These are phyloP conservation scores for Saprolegnia parasitica DNA, from an alignment of 352 stramenopile species.

Conservation along the genomic window DNA sequence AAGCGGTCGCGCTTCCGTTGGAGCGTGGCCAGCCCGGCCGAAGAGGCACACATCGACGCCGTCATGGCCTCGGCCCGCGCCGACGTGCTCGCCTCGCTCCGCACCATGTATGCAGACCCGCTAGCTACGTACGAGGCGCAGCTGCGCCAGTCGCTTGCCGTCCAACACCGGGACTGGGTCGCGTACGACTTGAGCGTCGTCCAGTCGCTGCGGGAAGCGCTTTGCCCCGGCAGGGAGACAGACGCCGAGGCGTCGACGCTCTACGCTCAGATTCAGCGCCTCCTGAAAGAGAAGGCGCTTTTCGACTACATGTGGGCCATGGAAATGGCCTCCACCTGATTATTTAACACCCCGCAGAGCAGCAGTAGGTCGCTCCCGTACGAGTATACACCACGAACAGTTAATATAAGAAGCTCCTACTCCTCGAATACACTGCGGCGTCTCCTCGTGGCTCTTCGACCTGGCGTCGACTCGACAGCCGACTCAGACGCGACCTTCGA, in stretches of 20 bases:
- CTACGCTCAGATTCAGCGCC: conserved; percentile 8
- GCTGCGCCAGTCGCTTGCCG: not conserved
- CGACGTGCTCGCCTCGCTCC: conserved; percentile 16
- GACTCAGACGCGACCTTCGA: too few relatives aligned
- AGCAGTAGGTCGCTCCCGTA: not conserved
- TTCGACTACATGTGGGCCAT: conserved; percentile 29
- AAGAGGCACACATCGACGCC: conserved; percentile 15
- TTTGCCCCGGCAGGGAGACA: not conserved
- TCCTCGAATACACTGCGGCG: too few relatives aligned
- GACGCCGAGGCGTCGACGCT: conserved; percentile 1
- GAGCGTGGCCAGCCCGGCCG: not conserved
- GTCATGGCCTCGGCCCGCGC: not conserved
- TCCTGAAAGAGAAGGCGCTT: conserved; percentile 25
- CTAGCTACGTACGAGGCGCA: conserved; percentile 16
- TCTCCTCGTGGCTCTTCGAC: too few relatives aligned
- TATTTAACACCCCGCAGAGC: not conserved
- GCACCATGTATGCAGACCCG: conserved; percentile 5
- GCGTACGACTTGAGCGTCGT: conserved; percentile 23
- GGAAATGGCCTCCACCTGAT: not conserved
- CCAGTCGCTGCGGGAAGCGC: not conserved
- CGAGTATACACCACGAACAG: not conserved
- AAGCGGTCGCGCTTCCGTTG: conserved; percentile 17
- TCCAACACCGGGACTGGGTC: conserved; percentile 22
- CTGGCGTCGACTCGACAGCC: too few relatives aligned
- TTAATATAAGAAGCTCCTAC: not conserved